phyloP scores from a whole-genome alignment of 768 basidiomycete species.

The Cantharellus cinnabarinus region DNA sequence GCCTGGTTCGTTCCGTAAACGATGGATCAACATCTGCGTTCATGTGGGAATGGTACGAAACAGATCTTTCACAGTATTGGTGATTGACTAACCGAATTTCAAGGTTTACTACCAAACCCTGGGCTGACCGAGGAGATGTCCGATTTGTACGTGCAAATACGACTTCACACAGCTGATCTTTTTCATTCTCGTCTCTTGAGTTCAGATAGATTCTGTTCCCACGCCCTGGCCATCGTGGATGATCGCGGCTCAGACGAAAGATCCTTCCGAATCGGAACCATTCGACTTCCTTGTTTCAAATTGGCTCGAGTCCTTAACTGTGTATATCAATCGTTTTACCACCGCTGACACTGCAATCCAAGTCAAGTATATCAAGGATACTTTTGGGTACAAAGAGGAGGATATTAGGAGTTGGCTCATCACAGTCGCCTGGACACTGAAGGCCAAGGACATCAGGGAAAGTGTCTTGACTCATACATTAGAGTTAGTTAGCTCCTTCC shows the following conservation, averaged over 20 bases:
- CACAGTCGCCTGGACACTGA: slow-evolving; percentile 53
- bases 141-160: slow-evolving; percentile 31
- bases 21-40: slow-evolving; percentile 74
- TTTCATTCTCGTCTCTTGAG: background rate
- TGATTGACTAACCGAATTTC: slow-evolving; percentile 4
- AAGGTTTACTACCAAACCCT: slow-evolving; percentile 63
- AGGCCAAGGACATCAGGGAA: slow-evolving; percentile 10
- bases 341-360: slow-evolving; percentile 34
- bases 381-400: slow-evolving; percentile 62
- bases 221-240: slow-evolving; percentile 98
- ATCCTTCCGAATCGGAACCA: slow-evolving; percentile 35
- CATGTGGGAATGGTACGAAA: slow-evolving; percentile 66
- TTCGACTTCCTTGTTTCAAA: slow-evolving; percentile 25
- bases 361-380: slow-evolving; percentile 53
- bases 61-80: background rate
- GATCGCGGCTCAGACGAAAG: slow-evolving; percentile 49
- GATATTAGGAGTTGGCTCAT: slow-evolving; percentile 80
- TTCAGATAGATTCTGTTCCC: slow-evolving; percentile 59
- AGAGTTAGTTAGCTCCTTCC: background rate
- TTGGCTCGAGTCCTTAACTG: slow-evolving; percentile 47
- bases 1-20: slow-evolving; percentile 72
- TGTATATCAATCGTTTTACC: slow-evolving; percentile 46
- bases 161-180: background rate
- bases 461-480: background rate
- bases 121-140: slow-evolving; percentile 53